These are phyloP conservation scores for Parmelia sp. DNA, from an alignment of 495 filamentous ascomycete species.

Conservation along the genomic window DNA sequence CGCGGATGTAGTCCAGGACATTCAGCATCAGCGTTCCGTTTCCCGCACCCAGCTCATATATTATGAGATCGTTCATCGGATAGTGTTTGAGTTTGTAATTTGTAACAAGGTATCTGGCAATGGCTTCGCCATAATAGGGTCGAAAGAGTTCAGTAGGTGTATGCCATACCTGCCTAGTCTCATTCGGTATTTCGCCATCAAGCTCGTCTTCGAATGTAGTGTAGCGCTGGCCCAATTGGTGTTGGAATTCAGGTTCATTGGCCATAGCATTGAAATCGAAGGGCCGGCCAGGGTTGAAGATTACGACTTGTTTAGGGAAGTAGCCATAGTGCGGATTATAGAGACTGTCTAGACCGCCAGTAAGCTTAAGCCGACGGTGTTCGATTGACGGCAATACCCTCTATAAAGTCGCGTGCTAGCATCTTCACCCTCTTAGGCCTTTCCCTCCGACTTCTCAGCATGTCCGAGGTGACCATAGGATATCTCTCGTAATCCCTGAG, in stretches of 20 bases:
- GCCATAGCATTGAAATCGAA: constrained; percentile 78
- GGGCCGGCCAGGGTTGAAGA: constrained; percentile 88
- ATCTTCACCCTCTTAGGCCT: constrained; percentile 89
- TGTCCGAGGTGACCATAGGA: constrained; percentile 76
- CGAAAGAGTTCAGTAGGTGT: constrained; percentile 96
- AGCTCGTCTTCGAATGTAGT: constrained; percentile 83
- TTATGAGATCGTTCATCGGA: constrained; percentile 93
- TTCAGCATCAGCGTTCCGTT: constrained; percentile 98
- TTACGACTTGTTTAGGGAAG: constrained; percentile 94
- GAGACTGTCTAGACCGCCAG: constrained; percentile 61
- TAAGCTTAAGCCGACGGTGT: constrained; percentile 6
- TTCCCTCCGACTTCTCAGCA: constrained; percentile 62
- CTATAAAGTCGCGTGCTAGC: constrained; percentile 94
- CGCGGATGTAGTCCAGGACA: constrained; percentile 92
- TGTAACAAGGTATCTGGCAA: constrained; percentile 85
- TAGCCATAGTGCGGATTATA: constrained; percentile 98
- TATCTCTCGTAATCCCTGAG: constrained; percentile 69
- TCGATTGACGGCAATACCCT: constrained; percentile 52
- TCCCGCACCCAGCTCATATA: constrained; percentile 98
- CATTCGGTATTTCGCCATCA: constrained; percentile 61
- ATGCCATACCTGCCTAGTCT: constrained; percentile 91
- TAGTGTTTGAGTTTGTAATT: constrained; percentile 94
- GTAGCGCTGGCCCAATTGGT: constrained; percentile 69
- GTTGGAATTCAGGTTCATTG: constrained; percentile 78
- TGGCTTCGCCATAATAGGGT: constrained; percentile 94